Conservation (phyloP, 23 red algal genomes). For the Gracilaria caudata region DNA sequence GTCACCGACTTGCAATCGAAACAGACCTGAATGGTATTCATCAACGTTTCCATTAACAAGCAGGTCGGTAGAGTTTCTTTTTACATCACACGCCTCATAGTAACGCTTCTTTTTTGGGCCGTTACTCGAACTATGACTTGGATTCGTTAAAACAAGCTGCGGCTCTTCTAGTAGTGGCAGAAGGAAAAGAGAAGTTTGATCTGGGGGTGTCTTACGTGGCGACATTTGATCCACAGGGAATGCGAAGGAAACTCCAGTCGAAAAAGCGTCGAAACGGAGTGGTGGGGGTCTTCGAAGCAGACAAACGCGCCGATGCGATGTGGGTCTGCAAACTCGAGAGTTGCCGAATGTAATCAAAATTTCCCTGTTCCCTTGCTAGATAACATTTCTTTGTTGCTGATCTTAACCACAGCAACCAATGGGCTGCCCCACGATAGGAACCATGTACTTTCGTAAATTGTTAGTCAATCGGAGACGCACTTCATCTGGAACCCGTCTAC, state of each 20-base stretch:
- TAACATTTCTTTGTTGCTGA: too few relatives aligned
- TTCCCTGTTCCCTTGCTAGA: too few relatives aligned
- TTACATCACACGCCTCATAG: constrained; percentile 32
- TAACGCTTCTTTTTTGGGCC: neutral
- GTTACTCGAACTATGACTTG: neutral
- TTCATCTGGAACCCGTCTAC: too few relatives aligned
- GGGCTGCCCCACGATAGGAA: too few relatives aligned
- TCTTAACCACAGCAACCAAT: too few relatives aligned
- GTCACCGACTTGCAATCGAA: constrained; percentile 40
- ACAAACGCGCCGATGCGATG: too few relatives aligned
- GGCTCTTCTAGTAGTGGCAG: constrained; percentile 22
- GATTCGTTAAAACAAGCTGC: constrained; percentile 1
- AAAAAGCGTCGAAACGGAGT: neutral
- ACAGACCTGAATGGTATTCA: neutral
- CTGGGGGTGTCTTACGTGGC: neutral
- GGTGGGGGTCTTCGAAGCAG: too few relatives aligned
- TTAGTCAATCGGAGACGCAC: too few relatives aligned
- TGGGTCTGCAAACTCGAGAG: too few relatives aligned
- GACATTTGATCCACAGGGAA: neutral
- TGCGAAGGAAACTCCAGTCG: neutral
- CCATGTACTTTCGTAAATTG: too few relatives aligned
- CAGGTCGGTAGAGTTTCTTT: neutral
- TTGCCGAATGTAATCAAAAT: too few relatives aligned
- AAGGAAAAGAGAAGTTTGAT: constrained; percentile 50
- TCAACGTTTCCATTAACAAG: constrained; percentile 22